Conservation (phyloP, 768 basidiomycete species). For the Boletus vinaceobasis region DNA sequence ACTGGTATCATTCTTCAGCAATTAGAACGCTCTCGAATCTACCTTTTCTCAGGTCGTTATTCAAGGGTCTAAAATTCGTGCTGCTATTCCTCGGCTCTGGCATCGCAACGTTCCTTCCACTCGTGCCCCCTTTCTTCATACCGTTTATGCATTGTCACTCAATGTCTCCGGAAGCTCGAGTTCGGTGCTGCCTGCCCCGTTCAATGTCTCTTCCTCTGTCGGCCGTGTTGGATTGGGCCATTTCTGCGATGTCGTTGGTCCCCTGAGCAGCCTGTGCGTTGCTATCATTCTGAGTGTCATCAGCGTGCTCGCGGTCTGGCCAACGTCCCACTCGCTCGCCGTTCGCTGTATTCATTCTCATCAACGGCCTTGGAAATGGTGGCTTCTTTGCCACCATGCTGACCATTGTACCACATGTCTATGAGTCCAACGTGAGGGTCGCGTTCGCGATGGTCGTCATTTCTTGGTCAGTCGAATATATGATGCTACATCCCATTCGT, state of each 20-base stretch:
- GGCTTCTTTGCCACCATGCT: slow-evolving; percentile 36
- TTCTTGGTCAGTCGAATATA: slow-evolving; percentile 31
- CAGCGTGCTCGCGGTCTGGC: neutral
- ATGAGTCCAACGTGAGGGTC: slow-evolving; percentile 28
- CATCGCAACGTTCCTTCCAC: slow-evolving; percentile 35
- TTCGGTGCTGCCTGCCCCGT: neutral
- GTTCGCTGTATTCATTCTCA: slow-evolving; percentile 25
- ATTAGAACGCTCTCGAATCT: neutral
- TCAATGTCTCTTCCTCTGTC: neutral
- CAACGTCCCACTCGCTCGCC: neutral
- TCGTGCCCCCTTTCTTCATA: slow-evolving; percentile 35
- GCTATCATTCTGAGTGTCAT: neutral
- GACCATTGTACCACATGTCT: slow-evolving; percentile 29
- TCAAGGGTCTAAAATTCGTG: slow-evolving; percentile 6
- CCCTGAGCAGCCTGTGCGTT: neutral
- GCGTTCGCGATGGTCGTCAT: slow-evolving; percentile 35
- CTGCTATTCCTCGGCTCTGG: slow-evolving; percentile 31
- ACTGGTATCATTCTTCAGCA: slow-evolving; percentile 14
- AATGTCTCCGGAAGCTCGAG: neutral
- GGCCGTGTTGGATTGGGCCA: neutral
- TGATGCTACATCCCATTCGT: slow-evolving; percentile 23
- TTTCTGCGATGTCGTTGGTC: neutral
- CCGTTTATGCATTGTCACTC: slow-evolving; percentile 25
- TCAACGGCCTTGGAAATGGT: slow-evolving; percentile 31
- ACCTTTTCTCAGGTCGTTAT: slow-evolving; percentile 13